These are phyloP conservation scores for Voacanga thouarsii DNA, from an alignment of 257 asterid genomes.

Conservation along the genomic window DNA sequence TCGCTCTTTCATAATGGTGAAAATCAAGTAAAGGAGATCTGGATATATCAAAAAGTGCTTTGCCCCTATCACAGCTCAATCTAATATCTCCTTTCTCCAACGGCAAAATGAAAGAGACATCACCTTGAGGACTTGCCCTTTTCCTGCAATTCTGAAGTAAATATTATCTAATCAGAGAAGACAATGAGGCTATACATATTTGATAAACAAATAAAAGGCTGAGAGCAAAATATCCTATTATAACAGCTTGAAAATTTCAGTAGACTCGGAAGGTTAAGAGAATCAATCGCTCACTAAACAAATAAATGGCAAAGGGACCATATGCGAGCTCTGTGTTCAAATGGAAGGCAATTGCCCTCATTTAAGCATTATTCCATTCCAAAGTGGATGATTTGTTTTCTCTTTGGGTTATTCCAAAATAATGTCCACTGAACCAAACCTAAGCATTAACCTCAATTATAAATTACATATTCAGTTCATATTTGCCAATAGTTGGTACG, in stretches of 20 bases:
- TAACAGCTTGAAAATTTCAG: background rate
- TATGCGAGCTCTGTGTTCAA: background rate
- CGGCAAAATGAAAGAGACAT: constrained; percentile 27
- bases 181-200: constrained; percentile 14
- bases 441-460: background rate
- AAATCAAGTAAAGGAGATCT: constrained; percentile 59
- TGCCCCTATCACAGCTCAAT: constrained; percentile 35
- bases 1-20: constrained; percentile 63
- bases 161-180: constrained; percentile 16
- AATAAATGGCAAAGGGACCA: background rate
- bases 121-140: constrained; percentile 36
- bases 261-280: background rate
- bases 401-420: background rate
- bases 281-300: background rate
- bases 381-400: background rate
- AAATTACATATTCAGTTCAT: background rate
- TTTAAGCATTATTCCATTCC: background rate
- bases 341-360: background rate
- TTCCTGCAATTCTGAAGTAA: constrained; percentile 61
- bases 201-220: background rate
- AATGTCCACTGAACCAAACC: background rate
- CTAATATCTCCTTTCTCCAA: constrained; percentile 43
- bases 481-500: background rate
- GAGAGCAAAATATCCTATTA: background rate
- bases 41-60: constrained; percentile 45